These are phyloP conservation scores for Epichloe gansuensis DNA, from an alignment of 2,329 filamentous ascomycete genomes.

Conservation along the genomic window DNA sequence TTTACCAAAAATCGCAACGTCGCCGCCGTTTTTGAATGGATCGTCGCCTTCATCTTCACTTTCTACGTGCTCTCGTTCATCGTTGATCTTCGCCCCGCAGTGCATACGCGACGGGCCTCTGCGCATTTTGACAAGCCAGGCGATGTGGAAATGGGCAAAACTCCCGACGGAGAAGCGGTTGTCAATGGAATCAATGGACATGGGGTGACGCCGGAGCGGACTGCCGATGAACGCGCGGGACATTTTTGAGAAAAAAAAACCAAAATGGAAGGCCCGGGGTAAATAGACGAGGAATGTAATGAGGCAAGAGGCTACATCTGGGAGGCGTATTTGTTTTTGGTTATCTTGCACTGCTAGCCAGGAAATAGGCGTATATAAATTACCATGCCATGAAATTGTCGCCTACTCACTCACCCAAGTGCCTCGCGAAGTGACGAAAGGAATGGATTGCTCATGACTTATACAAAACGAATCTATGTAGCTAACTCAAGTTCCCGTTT, in stretches of 20 bases:
- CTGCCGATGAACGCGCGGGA: neutral
- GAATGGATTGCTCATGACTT: no score
- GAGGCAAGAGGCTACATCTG: neutral
- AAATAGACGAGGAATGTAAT: no score
- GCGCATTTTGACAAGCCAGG: conserved; percentile 18
- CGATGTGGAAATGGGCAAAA: conserved; percentile 12
- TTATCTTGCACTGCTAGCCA: neutral
- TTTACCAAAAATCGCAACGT: conserved; percentile 40
- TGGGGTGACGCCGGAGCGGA: neutral
- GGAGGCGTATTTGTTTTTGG: neutral
- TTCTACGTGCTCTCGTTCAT: conserved; percentile 80
- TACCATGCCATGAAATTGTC: neutral
- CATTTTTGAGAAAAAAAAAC: neutral
- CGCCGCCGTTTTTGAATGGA: conserved; percentile 68
- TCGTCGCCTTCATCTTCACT: conserved; percentile 72
- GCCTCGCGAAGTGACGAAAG: no score
- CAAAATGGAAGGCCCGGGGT: neutral
- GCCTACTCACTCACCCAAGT: no score
- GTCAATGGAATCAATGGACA: neutral
- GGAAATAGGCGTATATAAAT: neutral
- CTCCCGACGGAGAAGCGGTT: neutral
- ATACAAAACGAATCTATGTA: no score
- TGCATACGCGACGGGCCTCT: conserved; percentile 37
- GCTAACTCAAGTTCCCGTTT: no score
- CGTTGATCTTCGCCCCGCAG: conserved; percentile 73